Base-by-base conservation (phyloP, 2,329 filamentous ascomycete genomes). In the Chaetomiaceae sp. region DNA sequence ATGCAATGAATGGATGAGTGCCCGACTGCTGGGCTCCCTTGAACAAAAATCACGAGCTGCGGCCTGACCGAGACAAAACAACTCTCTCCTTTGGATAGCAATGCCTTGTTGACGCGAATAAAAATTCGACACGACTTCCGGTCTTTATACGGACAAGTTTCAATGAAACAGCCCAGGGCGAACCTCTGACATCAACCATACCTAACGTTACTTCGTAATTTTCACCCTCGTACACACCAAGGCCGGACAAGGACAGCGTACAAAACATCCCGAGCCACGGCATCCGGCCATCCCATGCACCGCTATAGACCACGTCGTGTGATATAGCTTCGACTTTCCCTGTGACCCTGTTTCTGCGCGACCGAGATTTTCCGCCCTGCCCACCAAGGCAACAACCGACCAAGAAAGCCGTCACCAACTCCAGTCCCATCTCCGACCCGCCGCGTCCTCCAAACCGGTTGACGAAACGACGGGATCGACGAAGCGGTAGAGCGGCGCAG, bases 291-390 rank as follows among this genome's bases (percentile, higher is more conserved):
- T 35, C 25, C 38, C 47, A 14, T 17, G 50, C 17, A 34, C 30
- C 48, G 40, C 44, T 58, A 56, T 58, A 55, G 54, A 50, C 50
- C 39, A 44, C 44, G 16, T 16, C 31, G 37, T 51, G 6, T 54
- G 45, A 43, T 56, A 56, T 55, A 55, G 25, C 49, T 17, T 21
- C 34, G 8, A 20, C 33, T 43, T 20, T 10, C 10, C 38, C 21
- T 38, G n/a, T 44, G 35, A 48, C 35, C 16, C 21, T 45, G 30
- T 41, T 44, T 37, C 37, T 21, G 12, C n/a, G 39, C 27, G 16
- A 37, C 48, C 21, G 20, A 33, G 33, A 27, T n/a, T n/a, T n/a
- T n/a, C 2, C 25, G 6, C 25, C 6, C 6, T 27, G 25, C 10
- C 25, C 10, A 30, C 27, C 34, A 20, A 47, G 47, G 54, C 54